Evolutionary conservation across 176 grass and related monocot species (phyloP), one percentile per base, ranked within the genome.

Genomic region (Pontederia crassipes): DNA sequence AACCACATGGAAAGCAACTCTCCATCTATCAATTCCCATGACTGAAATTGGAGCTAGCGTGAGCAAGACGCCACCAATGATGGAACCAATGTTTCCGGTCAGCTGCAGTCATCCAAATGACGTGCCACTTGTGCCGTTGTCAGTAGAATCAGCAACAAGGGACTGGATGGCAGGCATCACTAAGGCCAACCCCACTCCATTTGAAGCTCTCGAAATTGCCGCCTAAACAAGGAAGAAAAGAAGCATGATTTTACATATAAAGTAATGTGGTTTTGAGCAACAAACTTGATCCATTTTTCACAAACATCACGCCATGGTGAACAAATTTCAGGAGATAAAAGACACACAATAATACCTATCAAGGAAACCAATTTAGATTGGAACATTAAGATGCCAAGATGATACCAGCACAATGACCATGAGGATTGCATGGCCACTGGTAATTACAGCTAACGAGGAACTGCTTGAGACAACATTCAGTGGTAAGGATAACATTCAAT

Each of bases 61-160:
- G 7, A 90, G 55, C 16, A 87, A 96, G 65, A 87, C 56, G 12
- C 83, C 70, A 0, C 91, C 91, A 2, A 90, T 61, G 29, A 96
- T 72, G 9, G 86, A 84, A 17, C 90, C 90, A 16, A 87, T 17
- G 60, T 90, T 95, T 16, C 86, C 81, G n/a, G 86, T 87, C 51
- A 95, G 52, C n/a, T 89, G 86, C 27, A 95, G 83, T 77, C 86
- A 95, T 68, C 90, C 83, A 48, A 95, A 95, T 0, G 86, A 86
- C 0, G 83, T 64, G n/a, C 90, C 86, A 2, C 90, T 86, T 11
- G 77, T 77, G 40, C 11, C 69, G n/a, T 95, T 72, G 17, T 89
- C 83, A 7, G 80, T 87, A 32, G 72, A 89, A 62, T 95, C 90
- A 17, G 90, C 90, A 11, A 89, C 86, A 1, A 95, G 77, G 49